Base-by-base conservation (phyloP, 352 stramenopile genomes). In the Globisporangium spinosum region DNA sequence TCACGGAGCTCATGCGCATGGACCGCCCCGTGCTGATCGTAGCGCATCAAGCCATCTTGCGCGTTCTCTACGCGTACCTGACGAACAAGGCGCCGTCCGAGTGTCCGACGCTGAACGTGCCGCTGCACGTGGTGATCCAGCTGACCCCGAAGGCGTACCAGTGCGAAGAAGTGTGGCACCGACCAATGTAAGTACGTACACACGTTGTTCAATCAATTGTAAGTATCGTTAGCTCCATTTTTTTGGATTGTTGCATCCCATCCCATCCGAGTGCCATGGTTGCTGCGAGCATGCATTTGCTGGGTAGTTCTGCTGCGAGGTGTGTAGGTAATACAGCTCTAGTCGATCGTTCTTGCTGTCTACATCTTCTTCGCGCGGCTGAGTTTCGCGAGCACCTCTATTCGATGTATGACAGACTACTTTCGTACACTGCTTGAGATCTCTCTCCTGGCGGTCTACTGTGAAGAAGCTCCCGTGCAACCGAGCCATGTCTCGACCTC, bases 1-100 rank as follows among this genome's bases (percentile, higher is more conserved):
- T 98, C 71, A 97, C 97, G 60, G 97, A 99, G 80, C 91, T 99
- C 76, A 98, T 98, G 90, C 86, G 96, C 17, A 97, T 96, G 58
- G 85, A 97, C 56, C 92, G 98, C 61, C 89, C 89, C 0, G 84
- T 97, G 67, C 73, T 97, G 47, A 98, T 99, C 71, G 87, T 99
- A 5, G 94, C 89, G 49, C 96, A 99, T 76, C 95, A 98, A 78
- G 96, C 95, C 15, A 98, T 98, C 70, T 77, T 98, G 54, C 88
- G 96, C 25, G 95, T 98, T 62, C 70, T 99, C 32, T 98, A 98
- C 77, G 95, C 94, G 49, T 99, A 99, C 80, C 89, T 98, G 68
- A 98, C 97, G 70, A 97, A 98, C 70, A 89, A 97, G 62, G 80
- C 89, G 29, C 90, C 93, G 51, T 82, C 94, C 64, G 86, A 98